A percentile compares a stretch with the other conserved stretches of the same genome.
phyloP scores from a whole-genome alignment of 2,329 filamentous ascomycete genomes.

The Diaporthe sp. region DNA sequence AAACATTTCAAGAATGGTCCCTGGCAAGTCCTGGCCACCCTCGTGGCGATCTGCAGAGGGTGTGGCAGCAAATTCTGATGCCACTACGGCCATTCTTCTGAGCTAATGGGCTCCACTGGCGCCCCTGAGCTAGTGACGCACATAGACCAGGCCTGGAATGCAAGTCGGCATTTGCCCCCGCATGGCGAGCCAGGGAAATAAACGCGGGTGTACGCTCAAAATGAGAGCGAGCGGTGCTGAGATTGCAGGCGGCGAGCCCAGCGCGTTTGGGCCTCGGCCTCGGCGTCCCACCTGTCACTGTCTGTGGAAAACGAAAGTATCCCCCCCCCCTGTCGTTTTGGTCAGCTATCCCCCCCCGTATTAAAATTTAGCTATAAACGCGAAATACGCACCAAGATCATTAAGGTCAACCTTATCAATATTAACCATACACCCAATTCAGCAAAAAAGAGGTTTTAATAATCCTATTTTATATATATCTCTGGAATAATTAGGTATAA shows the following conservation, averaged over 20 bases:
- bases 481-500: no score
- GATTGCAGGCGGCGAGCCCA: constrained; percentile 16
- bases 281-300: constrained; percentile 7
- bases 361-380: no score
- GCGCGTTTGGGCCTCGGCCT: constrained; percentile 22
- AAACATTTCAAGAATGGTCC: neutral
- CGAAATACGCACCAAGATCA: no score
- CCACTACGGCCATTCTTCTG: constrained; percentile 27
- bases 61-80: constrained; percentile 34
- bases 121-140: constrained; percentile 35
- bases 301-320: no score
- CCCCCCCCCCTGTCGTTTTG: no score
- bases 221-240: constrained; percentile 11
- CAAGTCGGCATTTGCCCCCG: constrained; percentile 12
- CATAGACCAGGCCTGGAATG: constrained; percentile 17
- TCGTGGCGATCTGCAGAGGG: constrained; percentile 14
- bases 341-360: no score
- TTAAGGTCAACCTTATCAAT: no score
- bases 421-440: no score
- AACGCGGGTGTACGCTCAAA: neutral
- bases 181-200: constrained; percentile 21
- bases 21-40: neutral
- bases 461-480: no score
- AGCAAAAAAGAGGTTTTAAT: no score
- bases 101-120: constrained; percentile 25